A percentile compares a stretch with the other conserved stretches of the same genome.
phyloP scores from a whole-genome alignment of 2,329 filamentous ascomycete genomes.

The Sclerotiophoma versabilis region DNA sequence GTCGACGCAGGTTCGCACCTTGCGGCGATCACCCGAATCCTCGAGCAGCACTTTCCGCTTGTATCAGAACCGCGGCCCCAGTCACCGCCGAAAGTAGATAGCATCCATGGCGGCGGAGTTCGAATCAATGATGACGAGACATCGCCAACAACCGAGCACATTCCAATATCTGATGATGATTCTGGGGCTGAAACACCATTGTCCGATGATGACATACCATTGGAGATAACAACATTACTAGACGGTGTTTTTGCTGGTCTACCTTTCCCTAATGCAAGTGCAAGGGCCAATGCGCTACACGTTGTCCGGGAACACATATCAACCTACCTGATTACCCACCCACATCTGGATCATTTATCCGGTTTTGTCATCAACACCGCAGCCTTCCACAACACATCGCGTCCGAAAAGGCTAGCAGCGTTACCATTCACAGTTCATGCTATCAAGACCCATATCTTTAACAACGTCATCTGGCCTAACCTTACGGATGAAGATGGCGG shows the following conservation, averaged over 20 bases:
- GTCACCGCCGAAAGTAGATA: conserved; percentile 18
- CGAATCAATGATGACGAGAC: conserved; percentile 27
- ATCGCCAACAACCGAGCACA: conserved; percentile 34
- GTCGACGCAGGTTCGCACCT: conserved; percentile 93
- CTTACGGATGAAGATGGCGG: conserved; percentile 95
- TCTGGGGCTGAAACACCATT: conserved; percentile 36
- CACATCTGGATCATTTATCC: conserved; percentile 93
- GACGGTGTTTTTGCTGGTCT: conserved; percentile 82
- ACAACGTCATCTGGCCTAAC: conserved; percentile 98
- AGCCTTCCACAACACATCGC: conserved; percentile 75
- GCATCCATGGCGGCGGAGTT: conserved; percentile 26
- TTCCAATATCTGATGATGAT: conserved; percentile 37
- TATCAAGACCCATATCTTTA: conserved; percentile 94
- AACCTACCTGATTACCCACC: conserved; percentile 91
- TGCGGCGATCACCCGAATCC: conserved; percentile 79
- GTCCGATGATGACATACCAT: conserved; percentile 33
- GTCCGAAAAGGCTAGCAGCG: conserved; percentile 84
- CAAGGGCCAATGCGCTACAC: conserved; percentile 80
- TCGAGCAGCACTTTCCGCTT: conserved; percentile 65
- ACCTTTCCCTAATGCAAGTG: conserved; percentile 69
- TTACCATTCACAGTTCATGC: conserved; percentile 89
- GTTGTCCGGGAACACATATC: conserved; percentile 82
- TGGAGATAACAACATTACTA: conserved; percentile 63
- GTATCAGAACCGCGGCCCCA: conserved; percentile 38
- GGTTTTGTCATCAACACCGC: conserved; percentile 95